Percentiles rank a stretch among this genome's conserved stretches.
phyloP scores from a whole-genome alignment of 495 filamentous ascomycete species.

The Aspergillus steynii region DNA sequence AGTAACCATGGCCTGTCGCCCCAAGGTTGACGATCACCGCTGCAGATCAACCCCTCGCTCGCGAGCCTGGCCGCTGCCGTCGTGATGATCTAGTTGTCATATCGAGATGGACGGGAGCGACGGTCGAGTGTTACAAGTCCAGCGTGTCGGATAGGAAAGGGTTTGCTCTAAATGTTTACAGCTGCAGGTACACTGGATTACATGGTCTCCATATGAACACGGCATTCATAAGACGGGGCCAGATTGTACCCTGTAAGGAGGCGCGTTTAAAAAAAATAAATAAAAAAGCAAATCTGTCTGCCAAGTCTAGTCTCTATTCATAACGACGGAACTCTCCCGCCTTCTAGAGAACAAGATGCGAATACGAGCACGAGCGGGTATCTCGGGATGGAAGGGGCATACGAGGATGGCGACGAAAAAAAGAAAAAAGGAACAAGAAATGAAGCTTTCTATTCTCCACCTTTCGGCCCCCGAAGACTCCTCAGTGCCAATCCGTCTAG shows the following conservation, averaged over 20 bases:
- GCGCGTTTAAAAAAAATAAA: neutral
- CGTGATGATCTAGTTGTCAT: neutral
- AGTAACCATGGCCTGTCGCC: neutral
- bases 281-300: neutral
- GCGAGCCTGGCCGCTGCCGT: too few relatives aligned
- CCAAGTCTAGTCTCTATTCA: neutral
- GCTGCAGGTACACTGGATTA: neutral
- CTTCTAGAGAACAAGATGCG: neutral
- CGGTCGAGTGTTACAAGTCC: too few relatives aligned
- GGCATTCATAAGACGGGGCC: neutral
- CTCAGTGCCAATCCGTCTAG: conserved; percentile 44
- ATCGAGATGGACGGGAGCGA: too few relatives aligned
- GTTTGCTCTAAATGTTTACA: neutral
- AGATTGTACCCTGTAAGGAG: neutral
- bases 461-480: conserved; percentile 64
- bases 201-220: neutral
- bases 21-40: conserved; percentile 2
- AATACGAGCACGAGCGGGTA: conserved; percentile 1
- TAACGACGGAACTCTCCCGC: neutral
- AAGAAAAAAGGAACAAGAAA: conserved; percentile 12
- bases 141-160: neutral
- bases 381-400: neutral
- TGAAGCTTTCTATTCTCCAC: conserved; percentile 33
- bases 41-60: conserved; percentile 6
- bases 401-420: conserved; percentile 3